Conservation (phyloP, 1,284 basidiomycete genomes). For the Gomphus bonarii region DNA sequence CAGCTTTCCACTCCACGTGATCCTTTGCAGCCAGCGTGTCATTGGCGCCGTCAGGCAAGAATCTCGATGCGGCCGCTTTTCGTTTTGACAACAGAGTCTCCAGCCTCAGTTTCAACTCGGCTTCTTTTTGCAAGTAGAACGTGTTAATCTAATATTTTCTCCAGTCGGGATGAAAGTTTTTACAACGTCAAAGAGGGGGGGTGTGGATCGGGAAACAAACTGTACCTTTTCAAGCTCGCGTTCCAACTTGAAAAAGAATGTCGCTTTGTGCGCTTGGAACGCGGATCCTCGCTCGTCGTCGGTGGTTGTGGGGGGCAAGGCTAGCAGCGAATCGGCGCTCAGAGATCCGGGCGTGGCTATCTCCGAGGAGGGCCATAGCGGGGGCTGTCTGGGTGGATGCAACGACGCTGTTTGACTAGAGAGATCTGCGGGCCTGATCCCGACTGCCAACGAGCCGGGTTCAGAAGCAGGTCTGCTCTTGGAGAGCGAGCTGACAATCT, state of each 20-base stretch:
- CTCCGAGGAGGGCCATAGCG: conserved; percentile 11
- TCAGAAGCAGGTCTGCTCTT: conserved; percentile 85
- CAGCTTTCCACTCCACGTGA: conserved; percentile 84
- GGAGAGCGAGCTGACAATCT: conserved; percentile 97
- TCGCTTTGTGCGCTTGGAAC: conserved; percentile 91
- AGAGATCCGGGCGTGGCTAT: conserved; percentile 1
- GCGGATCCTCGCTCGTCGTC: conserved; percentile 63
- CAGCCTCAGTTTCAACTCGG: conserved; percentile 86
- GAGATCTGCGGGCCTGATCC: conserved; percentile 64
- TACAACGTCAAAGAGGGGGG: too few species aligned
- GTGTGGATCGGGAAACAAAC: conserved; percentile 1
- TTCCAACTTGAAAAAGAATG: conserved; percentile 99
- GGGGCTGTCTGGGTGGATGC: not conserved
- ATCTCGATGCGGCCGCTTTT: conserved; percentile 67
- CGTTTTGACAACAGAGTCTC: conserved; percentile 92
- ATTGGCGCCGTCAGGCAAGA: conserved; percentile 51
- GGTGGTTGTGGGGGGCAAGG: conserved; percentile 37
- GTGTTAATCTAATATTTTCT: conserved; percentile 84
- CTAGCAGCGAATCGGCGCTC: not conserved
- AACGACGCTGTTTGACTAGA: conserved; percentile 23
- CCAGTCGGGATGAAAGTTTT: not conserved
- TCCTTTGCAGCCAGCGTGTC: conserved; percentile 40
- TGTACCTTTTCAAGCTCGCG: conserved; percentile 93
- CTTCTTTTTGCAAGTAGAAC: conserved; percentile 98
- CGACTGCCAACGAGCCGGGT: conserved; percentile 78